Evolutionary conservation across 169 alveolate species (phyloP).

Genomic region (Prorocentrum cordatum): DNA sequence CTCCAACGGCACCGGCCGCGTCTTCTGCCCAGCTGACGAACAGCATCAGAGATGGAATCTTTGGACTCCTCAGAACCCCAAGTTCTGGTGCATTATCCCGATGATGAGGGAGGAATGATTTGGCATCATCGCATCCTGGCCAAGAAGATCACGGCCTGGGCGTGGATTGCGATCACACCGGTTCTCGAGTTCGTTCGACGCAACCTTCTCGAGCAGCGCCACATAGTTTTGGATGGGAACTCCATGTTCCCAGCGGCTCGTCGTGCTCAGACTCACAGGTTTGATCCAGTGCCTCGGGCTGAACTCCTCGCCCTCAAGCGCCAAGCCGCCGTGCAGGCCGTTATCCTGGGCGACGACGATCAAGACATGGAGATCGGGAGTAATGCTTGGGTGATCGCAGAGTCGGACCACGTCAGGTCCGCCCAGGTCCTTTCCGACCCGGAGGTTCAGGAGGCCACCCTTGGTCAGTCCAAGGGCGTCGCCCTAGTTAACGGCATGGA

Average conservation of each 20-base stretch:
- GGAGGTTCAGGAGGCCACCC: background rate
- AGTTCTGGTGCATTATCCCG: background rate
- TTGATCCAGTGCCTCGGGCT: background rate
- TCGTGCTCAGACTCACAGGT: background rate
- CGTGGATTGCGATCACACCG: background rate
- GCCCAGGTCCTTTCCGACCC: background rate
- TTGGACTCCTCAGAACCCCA: background rate
- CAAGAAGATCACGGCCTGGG: background rate
- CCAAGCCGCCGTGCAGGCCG: background rate
- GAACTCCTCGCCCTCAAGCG: background rate
- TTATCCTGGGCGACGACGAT: background rate
- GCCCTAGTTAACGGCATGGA: background rate
- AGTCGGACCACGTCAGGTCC: background rate
- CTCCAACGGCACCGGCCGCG: no score
- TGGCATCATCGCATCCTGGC: constrained; percentile 17
- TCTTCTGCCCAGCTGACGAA: no score
- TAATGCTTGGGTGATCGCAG: background rate
- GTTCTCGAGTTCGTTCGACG: background rate
- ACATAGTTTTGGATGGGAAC: background rate
- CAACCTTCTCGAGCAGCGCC: background rate
- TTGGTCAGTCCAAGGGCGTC: background rate
- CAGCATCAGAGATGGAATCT: no score
- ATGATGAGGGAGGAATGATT: background rate
- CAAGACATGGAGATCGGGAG: background rate
- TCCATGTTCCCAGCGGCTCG: background rate